Base-by-base conservation (phyloP, 495 filamentous ascomycete species). In the Penicillium lagena region DNA sequence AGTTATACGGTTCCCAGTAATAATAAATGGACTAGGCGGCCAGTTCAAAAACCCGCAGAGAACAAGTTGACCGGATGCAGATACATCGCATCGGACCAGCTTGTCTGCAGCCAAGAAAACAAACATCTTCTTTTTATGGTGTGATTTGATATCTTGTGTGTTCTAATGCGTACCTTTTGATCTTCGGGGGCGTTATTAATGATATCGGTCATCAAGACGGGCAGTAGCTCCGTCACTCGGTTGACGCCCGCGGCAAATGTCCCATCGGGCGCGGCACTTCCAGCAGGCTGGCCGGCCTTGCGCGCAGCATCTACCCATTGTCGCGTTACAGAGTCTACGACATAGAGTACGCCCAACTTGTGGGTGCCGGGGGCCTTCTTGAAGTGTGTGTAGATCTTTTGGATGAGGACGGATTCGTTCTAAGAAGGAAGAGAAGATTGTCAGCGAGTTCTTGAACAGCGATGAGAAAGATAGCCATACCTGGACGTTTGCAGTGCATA, bases 311-410 rank as follows among this genome's bases (percentile, higher is more conserved):
- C 90, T 79, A 95, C 80, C 90, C 94, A 98, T 71, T 90, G 89
- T 69, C 93, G 87, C 64, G 89, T 90, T 83, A 98, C 90, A 78
- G 90, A 95, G 79, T 98, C 94, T 94, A 98, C 88, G 73, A 97
- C 90, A 83, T 98, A 98, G 73, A 98, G 83, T 60, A 96, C 90
- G 67, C 93, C 93, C 73, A 98, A 76, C 73, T 98, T 98, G 79
- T 97, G 90, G 61, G 90, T 91, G 57, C 80, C 80, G 37, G 90
- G 90, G 51, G 90, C 83, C 72, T 90, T 95, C 68, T 94, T 96
- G 83, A 96, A 95, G 58, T 96, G 90, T 32, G 88, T 90, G 73
- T 86, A 95, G 58, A 98, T 82, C 60, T 95, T 96, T 60, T 95
- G 89, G 58, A 97, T 86, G 54, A 97, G 82, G 62, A 90, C 83